Evolutionary conservation across 352 stramenopile species (phyloP).

Genomic region (Labyrinthula sp.): DNA sequence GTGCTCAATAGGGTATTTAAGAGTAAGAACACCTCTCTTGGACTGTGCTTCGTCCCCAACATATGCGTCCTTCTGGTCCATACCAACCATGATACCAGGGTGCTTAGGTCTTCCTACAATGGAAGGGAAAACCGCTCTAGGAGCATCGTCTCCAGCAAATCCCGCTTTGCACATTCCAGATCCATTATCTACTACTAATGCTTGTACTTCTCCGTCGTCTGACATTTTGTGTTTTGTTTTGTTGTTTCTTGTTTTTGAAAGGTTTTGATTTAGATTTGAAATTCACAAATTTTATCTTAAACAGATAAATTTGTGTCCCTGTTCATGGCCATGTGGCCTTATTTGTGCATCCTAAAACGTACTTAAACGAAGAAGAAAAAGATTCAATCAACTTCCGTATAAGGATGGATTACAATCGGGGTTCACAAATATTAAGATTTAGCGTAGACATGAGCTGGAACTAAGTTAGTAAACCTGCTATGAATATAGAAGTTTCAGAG

Average conservation of each 20-base stretch:
- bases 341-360: too few relatives aligned
- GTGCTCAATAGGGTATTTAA: slow-evolving; percentile 62
- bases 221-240: slow-evolving; percentile 13
- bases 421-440: too few relatives aligned
- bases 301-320: too few relatives aligned
- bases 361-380: too few relatives aligned
- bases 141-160: slow-evolving; percentile 60
- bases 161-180: slow-evolving; percentile 41
- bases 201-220: slow-evolving; percentile 25
- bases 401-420: too few relatives aligned
- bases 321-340: too few relatives aligned
- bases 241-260: slow-evolving; percentile 4
- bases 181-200: slow-evolving; percentile 21
- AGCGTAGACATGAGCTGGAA: too few relatives aligned
- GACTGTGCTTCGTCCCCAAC: slow-evolving; percentile 74
- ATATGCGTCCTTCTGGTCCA: slow-evolving; percentile 71
- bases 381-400: too few relatives aligned
- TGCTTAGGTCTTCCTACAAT: slow-evolving; percentile 44
- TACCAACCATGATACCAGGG: slow-evolving; percentile 59
- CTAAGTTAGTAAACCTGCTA: too few relatives aligned
- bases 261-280: too few relatives aligned
- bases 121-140: slow-evolving; percentile 48
- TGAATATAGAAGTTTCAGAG: too few relatives aligned
- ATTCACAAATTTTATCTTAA: too few relatives aligned
- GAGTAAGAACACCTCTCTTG: slow-evolving; percentile 52